Percentiles rank a stretch among this genome's conserved stretches.
These are phyloP conservation scores for Juncus inflexus DNA, from an alignment of 176 grass and related monocot species.

Conservation along the genomic window DNA sequence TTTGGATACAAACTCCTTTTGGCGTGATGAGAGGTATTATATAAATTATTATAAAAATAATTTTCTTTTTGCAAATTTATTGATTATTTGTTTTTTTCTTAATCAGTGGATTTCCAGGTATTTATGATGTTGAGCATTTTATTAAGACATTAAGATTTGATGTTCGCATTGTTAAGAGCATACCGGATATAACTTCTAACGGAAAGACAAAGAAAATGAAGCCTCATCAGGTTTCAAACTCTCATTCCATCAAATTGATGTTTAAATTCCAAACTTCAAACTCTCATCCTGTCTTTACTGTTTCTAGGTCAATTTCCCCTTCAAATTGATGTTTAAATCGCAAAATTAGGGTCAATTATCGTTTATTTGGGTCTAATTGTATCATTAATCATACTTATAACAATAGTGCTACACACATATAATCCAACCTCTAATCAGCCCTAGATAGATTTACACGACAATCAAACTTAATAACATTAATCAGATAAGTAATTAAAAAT, in stretches of 20 bases:
- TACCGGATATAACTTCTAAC: slow-evolving; percentile 66
- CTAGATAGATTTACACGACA: no score
- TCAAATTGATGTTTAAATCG: no score
- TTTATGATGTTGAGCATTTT: slow-evolving; percentile 96
- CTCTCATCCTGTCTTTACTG: no score
- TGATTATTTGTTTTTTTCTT: not conserved
- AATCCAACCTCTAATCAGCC: no score
- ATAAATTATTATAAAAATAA: slow-evolving; percentile 16
- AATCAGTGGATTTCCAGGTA: slow-evolving; percentile 88
- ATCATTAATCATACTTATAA: no score
- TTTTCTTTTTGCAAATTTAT: not conserved
- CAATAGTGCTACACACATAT: no score
- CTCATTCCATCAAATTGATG: not conserved
- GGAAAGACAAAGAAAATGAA: slow-evolving; percentile 96
- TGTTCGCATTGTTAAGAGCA: slow-evolving; percentile 57
- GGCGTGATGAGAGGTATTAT: slow-evolving; percentile 85
- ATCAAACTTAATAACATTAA: no score
- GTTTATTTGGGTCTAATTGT: no score
- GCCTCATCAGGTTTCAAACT: slow-evolving; percentile 56
- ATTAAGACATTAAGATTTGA: slow-evolving; percentile 89
- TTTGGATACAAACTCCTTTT: slow-evolving; percentile 96
- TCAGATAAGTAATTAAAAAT: no score
- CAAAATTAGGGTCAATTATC: no score
- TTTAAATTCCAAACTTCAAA: slow-evolving; percentile 38
- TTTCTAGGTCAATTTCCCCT: no score